phyloP scores from a whole-genome alignment of 1,139 yeast genomes.

The Pneumocystis jirovecii region DNA sequence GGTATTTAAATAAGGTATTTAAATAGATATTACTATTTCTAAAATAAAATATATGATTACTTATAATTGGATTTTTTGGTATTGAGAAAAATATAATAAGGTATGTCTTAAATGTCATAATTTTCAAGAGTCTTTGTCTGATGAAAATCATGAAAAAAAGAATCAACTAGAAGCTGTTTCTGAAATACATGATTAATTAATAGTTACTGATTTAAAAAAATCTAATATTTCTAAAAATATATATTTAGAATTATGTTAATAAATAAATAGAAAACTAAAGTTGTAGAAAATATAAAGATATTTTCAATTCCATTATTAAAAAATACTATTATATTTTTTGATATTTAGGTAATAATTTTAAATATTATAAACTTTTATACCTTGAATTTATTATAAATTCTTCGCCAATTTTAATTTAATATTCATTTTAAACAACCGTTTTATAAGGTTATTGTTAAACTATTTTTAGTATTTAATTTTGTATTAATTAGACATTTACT shows the following conservation, averaged over 20 bases:
- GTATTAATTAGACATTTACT: not conserved
- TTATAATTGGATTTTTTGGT: not conserved
- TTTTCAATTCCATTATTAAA: not conserved
- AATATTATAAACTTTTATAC: not conserved
- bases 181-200: not conserved
- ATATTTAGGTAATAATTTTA: not conserved
- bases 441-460: not conserved
- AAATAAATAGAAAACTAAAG: not conserved
- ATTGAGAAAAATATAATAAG: not conserved
- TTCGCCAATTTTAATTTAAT: not conserved
- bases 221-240: not conserved
- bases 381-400: not conserved
- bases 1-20: no score
- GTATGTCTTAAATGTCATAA: not conserved
- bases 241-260: not conserved
- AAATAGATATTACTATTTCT: no score
- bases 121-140: not conserved
- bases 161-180: constrained; percentile 1
- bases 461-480: not conserved
- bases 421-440: not conserved
- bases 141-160: not conserved
- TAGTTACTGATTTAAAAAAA: not conserved
- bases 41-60: not conserved
- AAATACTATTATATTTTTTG: not conserved
- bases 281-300: not conserved